A percentile compares a stretch with the other conserved stretches of the same genome.
Evolutionary conservation across 345 rosid genomes (phyloP).

Genomic region (Arabidopsis thaliana): TAIR10.1 NC_003075.7:13982501-13983000

Average conservation of each 20-base stretch:
- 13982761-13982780: slow-evolving; percentile 18
- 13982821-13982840: slow-evolving; percentile 39
- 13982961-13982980: slow-evolving; percentile 33
- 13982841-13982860: background rate
- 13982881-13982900: slow-evolving; percentile 4
- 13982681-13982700: slow-evolving; percentile 43
- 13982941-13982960: slow-evolving; percentile 53
- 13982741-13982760: slow-evolving; percentile 24
- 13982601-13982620: slow-evolving; percentile 14
- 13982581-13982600: background rate
- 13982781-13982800: slow-evolving; percentile 29
- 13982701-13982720: slow-evolving; percentile 40
- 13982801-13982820: slow-evolving; percentile 39
- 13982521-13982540: slow-evolving; percentile 78
- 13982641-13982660: slow-evolving; percentile 38
- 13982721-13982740: slow-evolving; percentile 30
- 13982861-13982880: slow-evolving; percentile 44
- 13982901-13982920: slow-evolving; percentile 55
- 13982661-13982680: slow-evolving; percentile 28
- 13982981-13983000: slow-evolving; percentile 18
- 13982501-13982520: slow-evolving; percentile 79
- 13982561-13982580: slow-evolving; percentile 48
- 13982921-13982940: slow-evolving; percentile 86
- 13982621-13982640: slow-evolving; percentile 38
- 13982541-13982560: slow-evolving; percentile 56